Percentiles rank a stretch among this genome's conserved stretches.
These are phyloP conservation scores for Penicillium subrubescens DNA, from an alignment of 495 filamentous ascomycete genomes.

Conservation along the genomic window DNA sequence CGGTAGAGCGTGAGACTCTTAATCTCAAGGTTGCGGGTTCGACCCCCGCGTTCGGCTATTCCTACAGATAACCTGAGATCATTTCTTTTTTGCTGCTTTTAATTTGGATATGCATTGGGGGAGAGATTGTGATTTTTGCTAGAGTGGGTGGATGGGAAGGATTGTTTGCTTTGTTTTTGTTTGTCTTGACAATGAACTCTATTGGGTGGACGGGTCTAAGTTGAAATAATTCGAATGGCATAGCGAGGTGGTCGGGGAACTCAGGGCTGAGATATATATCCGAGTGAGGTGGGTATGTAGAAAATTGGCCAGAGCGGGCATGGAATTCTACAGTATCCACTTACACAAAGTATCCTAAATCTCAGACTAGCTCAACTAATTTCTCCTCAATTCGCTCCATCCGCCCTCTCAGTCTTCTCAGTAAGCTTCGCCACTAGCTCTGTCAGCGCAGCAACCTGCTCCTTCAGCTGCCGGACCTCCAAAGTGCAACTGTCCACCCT, in stretches of 20 bases:
- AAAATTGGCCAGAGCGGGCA: too few species aligned
- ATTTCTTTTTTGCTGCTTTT: slow-evolving; percentile 18
- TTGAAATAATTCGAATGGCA: neutral
- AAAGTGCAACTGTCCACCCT: slow-evolving; percentile 67
- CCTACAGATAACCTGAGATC: slow-evolving; percentile 30
- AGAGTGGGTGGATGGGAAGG: too few species aligned
- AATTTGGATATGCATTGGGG: too few species aligned
- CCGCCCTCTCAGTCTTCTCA: slow-evolving; percentile 1
- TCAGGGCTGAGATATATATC: neutral
- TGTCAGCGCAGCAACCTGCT: slow-evolving; percentile 70
- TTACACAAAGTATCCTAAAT: neutral
- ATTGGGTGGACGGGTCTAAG: neutral
- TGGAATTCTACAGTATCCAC: too few species aligned
- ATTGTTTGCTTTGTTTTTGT: neutral
- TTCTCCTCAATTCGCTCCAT: neutral
- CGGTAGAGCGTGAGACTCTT: slow-evolving; percentile 85
- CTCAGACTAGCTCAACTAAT: neutral
- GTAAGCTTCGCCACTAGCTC: slow-evolving; percentile 53
- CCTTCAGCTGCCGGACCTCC: slow-evolving; percentile 68
- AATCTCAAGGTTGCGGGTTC: slow-evolving; percentile 72
- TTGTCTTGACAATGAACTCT: neutral
- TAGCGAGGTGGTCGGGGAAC: too few species aligned
- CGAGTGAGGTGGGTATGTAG: neutral
- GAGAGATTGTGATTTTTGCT: too few species aligned
- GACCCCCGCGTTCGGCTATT: slow-evolving; percentile 54